Evolutionary conservation across 1,284 basidiomycete genomes (phyloP).

Genomic region (Apiotrichum veenhuisii): DNA sequence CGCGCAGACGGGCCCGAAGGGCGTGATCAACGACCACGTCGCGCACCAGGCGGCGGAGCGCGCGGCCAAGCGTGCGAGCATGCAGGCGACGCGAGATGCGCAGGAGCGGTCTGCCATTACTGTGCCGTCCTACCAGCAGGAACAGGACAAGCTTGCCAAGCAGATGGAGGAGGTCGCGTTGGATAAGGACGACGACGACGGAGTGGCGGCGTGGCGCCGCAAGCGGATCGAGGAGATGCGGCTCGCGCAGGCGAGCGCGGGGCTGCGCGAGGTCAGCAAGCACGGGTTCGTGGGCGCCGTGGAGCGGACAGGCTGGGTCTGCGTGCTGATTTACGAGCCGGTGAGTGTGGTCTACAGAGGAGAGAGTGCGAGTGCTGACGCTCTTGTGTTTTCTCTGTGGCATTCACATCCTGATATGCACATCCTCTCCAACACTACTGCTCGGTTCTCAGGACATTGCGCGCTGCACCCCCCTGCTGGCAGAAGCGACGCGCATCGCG

Average conservation of each 20-base stretch:
- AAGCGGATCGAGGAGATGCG: constrained; percentile 15
- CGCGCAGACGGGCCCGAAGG: constrained; percentile 45
- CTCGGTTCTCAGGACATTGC: constrained; percentile 37
- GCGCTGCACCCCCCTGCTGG: constrained; percentile 34
- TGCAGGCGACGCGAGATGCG: constrained; percentile 2
- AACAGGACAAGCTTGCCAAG: constrained; percentile 20
- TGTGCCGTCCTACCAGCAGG: constrained; percentile 30
- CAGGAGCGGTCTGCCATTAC: constrained; percentile 31
- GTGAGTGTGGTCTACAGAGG: constrained; percentile 25
- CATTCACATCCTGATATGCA: not conserved
- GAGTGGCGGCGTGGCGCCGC: constrained; percentile 7
- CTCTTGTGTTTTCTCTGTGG: no score
- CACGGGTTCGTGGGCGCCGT: constrained; percentile 40
- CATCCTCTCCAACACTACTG: no score
- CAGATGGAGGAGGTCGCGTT: constrained; percentile 3
- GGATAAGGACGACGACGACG: constrained; percentile 20
- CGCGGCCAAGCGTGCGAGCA: constrained; percentile 2
- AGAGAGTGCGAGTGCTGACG: not conserved
- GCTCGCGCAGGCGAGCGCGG: constrained; percentile 6
- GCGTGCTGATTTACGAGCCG: constrained; percentile 45
- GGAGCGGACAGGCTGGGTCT: constrained; percentile 40
- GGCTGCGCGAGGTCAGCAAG: constrained; percentile 38
- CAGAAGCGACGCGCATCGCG: constrained; percentile 8
- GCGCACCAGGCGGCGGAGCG: constrained; percentile 12
- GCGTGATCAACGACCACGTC: constrained; percentile 39